Conservation (phyloP, 495 filamentous ascomycete species). For the Neohortaea acidophila region DNA sequence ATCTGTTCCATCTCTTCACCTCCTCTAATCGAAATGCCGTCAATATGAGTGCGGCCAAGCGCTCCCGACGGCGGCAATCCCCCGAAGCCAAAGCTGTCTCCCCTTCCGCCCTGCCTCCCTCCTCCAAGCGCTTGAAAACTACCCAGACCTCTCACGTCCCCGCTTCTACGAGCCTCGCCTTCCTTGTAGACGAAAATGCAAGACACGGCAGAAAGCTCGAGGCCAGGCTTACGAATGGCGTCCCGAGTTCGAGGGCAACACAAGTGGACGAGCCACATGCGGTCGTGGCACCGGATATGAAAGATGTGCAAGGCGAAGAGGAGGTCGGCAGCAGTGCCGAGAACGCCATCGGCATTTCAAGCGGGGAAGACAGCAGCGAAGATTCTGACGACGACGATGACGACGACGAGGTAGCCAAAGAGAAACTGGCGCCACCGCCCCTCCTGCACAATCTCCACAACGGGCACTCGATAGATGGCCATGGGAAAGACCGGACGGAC, state of each 20-base stretch:
- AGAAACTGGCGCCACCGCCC: not conserved
- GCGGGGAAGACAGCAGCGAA: conserved; percentile 23
- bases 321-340: conserved; percentile 16
- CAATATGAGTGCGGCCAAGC: conserved; percentile 17
- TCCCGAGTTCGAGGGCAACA: conserved; percentile 40
- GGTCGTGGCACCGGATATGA: conserved; percentile 34
- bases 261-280: conserved; percentile 62
- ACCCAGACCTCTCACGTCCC: conserved; percentile 15
- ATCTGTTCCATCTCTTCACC: no score
- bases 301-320: conserved; percentile 15
- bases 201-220: conserved; percentile 11
- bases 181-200: conserved; percentile 14
- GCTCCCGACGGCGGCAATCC: conserved; percentile 7
- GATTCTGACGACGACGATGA: conserved; percentile 26
- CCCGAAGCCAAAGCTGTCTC: conserved; percentile 11
- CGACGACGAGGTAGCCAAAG: conserved; percentile 9
- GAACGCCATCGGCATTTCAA: conserved; percentile 39
- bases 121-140: conserved; percentile 12
- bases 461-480: conserved; percentile 4
- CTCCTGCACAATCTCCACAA: no score
- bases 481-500: conserved; percentile 11
- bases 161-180: conserved; percentile 5
- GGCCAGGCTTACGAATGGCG: conserved; percentile 20
- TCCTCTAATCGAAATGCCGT: conserved; percentile 5
- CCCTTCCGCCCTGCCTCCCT: conserved; percentile 6